Base-by-base conservation (phyloP, 75 land plant genomes). In the Azolla pinnata region DNA sequence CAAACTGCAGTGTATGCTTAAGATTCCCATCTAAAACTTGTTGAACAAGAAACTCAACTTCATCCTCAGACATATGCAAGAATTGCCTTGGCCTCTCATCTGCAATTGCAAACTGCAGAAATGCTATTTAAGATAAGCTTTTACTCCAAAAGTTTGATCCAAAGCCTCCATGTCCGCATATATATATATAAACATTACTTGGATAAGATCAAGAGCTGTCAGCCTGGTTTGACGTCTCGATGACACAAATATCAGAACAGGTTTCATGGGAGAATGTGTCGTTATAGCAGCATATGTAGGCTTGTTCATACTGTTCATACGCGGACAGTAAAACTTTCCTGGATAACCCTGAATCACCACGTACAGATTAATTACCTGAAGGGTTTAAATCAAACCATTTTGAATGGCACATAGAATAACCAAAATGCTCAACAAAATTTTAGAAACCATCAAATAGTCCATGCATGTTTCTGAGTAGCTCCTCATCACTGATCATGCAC, bases 331-430 rank as follows among this genome's bases (percentile, higher is more conserved):
- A 53, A 74, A 89, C 56, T 93, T 93, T 29, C 98, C 98, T 30
- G 98, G 98, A 67, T 81, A 93, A 35, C 98, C 98, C 98, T 93
- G 84, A n/a, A n/a, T n/a, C n/a, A n/a, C n/a, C n/a, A n/a, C n/a
- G n/a, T n/a, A n/a, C n/a, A n/a, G n/a, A n/a, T n/a, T n/a, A n/a
- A n/a, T n/a, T n/a, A n/a, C n/a, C n/a, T n/a, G n/a, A n/a, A n/a
- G n/a, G n/a, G n/a, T n/a, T n/a, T n/a, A n/a, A n/a, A n/a, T n/a
- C n/a, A n/a, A n/a, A n/a, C n/a, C n/a, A n/a, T n/a, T n/a, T n/a
- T n/a, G n/a, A n/a, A n/a, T n/a, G n/a, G n/a, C n/a, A n/a, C n/a
- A n/a, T n/a, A n/a, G n/a, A n/a, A n/a, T n/a, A n/a, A n/a, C n/a
- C n/a, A n/a, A n/a, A n/a, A n/a, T n/a, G n/a, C n/a, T n/a, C n/a